These are phyloP conservation scores for Suillus hirtellus DNA, from an alignment of 768 basidiomycete species.

Conservation along the genomic window DNA sequence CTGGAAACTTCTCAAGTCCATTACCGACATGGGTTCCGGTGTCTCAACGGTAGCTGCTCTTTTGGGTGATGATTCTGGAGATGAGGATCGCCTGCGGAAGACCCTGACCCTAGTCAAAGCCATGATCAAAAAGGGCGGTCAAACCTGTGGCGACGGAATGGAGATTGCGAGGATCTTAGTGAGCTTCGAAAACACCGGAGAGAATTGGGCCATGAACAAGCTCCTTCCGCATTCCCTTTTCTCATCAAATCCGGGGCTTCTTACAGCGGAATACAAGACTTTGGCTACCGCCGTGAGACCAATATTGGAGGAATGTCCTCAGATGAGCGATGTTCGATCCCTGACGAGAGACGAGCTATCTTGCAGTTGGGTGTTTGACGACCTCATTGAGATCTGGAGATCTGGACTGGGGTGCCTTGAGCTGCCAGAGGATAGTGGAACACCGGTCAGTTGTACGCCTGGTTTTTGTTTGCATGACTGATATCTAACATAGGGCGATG, in stretches of 20 bases:
- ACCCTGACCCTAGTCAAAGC: conserved; percentile 49
- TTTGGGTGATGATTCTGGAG: conserved; percentile 41
- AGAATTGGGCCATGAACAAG: conserved; percentile 47
- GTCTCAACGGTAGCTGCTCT: conserved; percentile 56
- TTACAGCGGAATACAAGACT: conserved; percentile 51
- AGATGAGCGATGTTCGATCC: conserved; percentile 53
- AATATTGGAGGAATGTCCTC: conserved; percentile 55
- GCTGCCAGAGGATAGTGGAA: conserved; percentile 42
- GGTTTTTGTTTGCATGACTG: conserved; percentile 9
- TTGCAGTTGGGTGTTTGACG: conserved; percentile 51
- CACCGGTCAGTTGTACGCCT: conserved; percentile 48
- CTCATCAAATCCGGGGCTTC: conserved; percentile 54
- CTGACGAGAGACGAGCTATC: conserved; percentile 59
- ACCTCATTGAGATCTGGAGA: conserved; percentile 56
- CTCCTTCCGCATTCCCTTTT: conserved; percentile 56
- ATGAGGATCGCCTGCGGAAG: conserved; percentile 44
- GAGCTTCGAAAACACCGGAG: conserved; percentile 33
- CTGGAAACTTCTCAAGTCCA: conserved; percentile 51
- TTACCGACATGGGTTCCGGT: conserved; percentile 62
- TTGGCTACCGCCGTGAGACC: conserved; percentile 50
- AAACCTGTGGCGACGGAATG: conserved; percentile 54
- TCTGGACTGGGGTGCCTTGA: conserved; percentile 44
- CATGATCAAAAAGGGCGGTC: conserved; percentile 59
- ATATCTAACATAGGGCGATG: conserved; percentile 38
- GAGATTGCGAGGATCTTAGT: conserved; percentile 47